Evolutionary conservation across 331 rosid genomes (phyloP).

Genomic region (Malus hybrid): DNA sequence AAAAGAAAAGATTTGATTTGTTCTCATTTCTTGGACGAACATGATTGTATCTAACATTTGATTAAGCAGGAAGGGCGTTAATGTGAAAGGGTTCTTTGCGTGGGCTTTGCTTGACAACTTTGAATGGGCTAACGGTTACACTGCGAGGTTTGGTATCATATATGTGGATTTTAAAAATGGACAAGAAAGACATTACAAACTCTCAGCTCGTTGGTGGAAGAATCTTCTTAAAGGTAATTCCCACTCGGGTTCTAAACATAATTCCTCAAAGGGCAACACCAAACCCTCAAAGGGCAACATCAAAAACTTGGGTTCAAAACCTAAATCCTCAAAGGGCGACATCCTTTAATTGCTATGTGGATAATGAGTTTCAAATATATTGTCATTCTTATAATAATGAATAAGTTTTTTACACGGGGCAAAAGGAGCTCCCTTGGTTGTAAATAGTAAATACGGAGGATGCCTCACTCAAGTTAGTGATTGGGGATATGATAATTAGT

Average conservation of each 20-base stretch:
- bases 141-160: background rate
- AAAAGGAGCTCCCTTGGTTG: background rate
- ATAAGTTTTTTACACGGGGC: background rate
- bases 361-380: background rate
- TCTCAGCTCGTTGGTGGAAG: conserved; percentile 3
- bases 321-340: background rate
- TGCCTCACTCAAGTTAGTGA: background rate
- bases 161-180: conserved; percentile 2
- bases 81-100: conserved; percentile 13
- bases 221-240: background rate
- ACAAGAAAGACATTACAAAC: background rate
- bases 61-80: background rate
- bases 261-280: background rate
- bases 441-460: background rate
- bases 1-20: too few relatives aligned
- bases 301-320: background rate
- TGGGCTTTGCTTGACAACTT: conserved; percentile 13
- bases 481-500: background rate
- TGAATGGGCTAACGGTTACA: conserved; percentile 7
- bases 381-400: background rate
- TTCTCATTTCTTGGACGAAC: background rate
- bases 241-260: background rate
- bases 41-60: too few relatives aligned
- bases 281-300: background rate
- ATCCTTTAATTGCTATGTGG: background rate